These are phyloP conservation scores for Phaeoacremonium minimum DNA, from an alignment of 2,329 filamentous ascomycete species.

Conservation along the genomic window DNA sequence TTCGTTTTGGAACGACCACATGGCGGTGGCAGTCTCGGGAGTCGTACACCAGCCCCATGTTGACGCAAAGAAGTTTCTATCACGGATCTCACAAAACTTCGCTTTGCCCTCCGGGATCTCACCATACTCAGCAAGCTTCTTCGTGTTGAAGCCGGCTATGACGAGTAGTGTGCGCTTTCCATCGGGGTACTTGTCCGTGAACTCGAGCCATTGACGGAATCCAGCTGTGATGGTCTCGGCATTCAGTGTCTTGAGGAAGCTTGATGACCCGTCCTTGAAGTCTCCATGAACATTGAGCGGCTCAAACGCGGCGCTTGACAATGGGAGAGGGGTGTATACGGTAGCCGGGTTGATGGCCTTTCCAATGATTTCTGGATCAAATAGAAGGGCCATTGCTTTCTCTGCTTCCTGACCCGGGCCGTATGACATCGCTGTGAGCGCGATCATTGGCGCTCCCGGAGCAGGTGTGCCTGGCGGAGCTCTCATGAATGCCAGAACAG, in stretches of 20 bases:
- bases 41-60: conserved; percentile 8
- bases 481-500: conserved; percentile 18
- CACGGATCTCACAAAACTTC: conserved; percentile 14
- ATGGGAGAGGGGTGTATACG: conserved; percentile 11
- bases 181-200: conserved; percentile 13
- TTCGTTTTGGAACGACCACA: conserved; percentile 7
- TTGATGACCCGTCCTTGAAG: conserved; percentile 19
- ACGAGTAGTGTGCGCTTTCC: conserved; percentile 10
- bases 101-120: neutral
- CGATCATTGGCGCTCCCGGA: conserved; percentile 20
- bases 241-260: conserved; percentile 12
- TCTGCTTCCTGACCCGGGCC: conserved; percentile 19
- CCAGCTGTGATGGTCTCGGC: conserved; percentile 10
- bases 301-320: conserved; percentile 16
- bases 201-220: conserved; percentile 17
- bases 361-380: conserved; percentile 8
- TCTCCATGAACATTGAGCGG: conserved; percentile 20
- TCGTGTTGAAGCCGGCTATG: conserved; percentile 11
- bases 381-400: conserved; percentile 10
- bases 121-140: conserved; percentile 6
- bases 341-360: conserved; percentile 18
- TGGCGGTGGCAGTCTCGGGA: conserved; percentile 5
- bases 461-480: conserved; percentile 21
- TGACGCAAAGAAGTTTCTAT: conserved; percentile 11
- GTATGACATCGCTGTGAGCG: conserved; percentile 12